Base-by-base conservation (phyloP, 1,139 yeast species). In the Candida dubliniensis region DNA sequence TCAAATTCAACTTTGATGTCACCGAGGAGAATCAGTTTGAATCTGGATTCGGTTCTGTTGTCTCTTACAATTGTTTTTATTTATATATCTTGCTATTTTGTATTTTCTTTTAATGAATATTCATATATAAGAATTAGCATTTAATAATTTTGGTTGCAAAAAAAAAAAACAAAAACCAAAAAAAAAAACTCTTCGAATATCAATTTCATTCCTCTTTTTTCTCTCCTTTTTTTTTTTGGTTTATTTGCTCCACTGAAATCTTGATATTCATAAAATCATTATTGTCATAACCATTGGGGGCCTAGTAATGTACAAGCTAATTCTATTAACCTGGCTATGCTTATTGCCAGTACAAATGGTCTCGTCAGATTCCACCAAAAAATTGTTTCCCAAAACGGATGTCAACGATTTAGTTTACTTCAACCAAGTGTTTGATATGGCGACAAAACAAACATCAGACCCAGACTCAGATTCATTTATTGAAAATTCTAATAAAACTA, bases 341-440 rank as follows among this genome's bases (percentile, higher is more conserved):
- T n/a, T 29, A 23, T 32, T 32, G 29, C 11, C 34, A 7, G 6
- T 29, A n/a, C 31, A 11, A 14, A 35, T 32, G 10, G 9, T 34
- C 8, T 34, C 36, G 12, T 25, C 35, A 12, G 7, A n/a, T 12
- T 7, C 40, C 10, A 11, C 29, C 8, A 31, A 31, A 38, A 23
- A n/a, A 2, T 9, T 13, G 10, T 23, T 26, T 4, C 35, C 31
- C 4, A 27, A 38, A 38, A 31, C 24, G 18, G 42, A 38, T 27
- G 42, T 36, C 24, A 38, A 34, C 18, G 43, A 42, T 40, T 35
- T 43, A 29, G 41, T 36, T 11, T 45, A 42, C 39, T 42, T 39
- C 32, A 42, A 34, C 31, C 43, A 45, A 35, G 45, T 42, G 15
- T 45, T 42, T 35, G 47, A 45, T 31, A 38, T 37, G 41, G 38